phyloP scores from a whole-genome alignment of 371 early-diverging fungal genomes.

The Mortierella sp. region DNA sequence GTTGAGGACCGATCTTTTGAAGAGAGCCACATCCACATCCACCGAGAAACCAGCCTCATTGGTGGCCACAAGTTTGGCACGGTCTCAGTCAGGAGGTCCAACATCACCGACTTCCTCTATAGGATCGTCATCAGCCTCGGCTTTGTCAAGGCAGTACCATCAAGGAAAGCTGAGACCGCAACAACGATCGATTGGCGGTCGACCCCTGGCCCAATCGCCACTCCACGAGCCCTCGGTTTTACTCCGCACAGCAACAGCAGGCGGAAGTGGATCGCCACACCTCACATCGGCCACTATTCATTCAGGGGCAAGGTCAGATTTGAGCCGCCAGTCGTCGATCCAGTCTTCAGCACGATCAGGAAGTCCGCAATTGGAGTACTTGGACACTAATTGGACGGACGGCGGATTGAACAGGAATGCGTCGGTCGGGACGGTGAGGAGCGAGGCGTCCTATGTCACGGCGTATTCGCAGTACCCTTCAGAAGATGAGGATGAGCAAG shows the following conservation, averaged over 20 bases:
- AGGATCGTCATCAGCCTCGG: conserved; percentile 10
- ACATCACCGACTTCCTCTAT: background rate
- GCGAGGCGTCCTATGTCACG: conserved; percentile 45
- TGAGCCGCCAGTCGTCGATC: conserved; percentile 35
- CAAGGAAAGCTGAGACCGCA: conserved; percentile 11
- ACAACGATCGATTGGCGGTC: conserved; percentile 24
- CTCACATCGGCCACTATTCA: background rate
- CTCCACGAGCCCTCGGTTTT: conserved; percentile 30
- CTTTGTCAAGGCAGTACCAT: background rate
- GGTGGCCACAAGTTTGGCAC: background rate
- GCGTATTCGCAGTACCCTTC: conserved; percentile 43
- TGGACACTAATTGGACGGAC: conserved; percentile 19
- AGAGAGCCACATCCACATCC: background rate
- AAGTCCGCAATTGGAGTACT: conserved; percentile 16
- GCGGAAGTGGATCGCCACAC: background rate
- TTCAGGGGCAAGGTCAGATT: background rate
- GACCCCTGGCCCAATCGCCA: conserved; percentile 33
- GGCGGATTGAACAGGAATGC: conserved; percentile 36
- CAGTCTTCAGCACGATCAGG: conserved; percentile 2
- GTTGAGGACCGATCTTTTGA: background rate
- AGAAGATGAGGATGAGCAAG: conserved; percentile 19
- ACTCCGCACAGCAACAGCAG: conserved; percentile 2
- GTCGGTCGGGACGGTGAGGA: conserved; percentile 34
- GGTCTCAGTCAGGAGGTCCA: background rate
- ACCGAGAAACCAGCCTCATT: background rate